Evolutionary conservation across 2,329 filamentous ascomycete species (phyloP), one percentile per base, ranked within the genome.

Genomic region (Didymosphaeria variabile): DNA sequence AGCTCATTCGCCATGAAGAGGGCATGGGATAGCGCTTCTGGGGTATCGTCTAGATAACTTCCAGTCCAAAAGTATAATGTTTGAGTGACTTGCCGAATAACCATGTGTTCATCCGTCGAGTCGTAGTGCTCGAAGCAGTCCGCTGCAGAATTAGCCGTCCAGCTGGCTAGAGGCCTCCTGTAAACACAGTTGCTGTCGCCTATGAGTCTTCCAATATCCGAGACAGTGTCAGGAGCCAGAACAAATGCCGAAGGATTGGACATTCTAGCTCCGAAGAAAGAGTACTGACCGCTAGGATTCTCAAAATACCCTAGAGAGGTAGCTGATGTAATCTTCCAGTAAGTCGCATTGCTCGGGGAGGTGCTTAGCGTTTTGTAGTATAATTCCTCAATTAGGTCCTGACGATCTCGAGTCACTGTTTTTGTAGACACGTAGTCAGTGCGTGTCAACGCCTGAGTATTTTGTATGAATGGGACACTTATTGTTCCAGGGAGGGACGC

Each of bases 261-360:
- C 42, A 57, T 44, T 10, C 58, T 42, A 10, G 51, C 6, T 2
- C 26, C 61, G 3, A 66, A 40, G 26, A 57, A 66, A 17, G 64
- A 66, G 29, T 46, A 47, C 5, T 44, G 42, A 15, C 61, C 61
- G 23, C 56, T 58, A 3, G 64, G 64, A 13, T 62, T 44, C 49
- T 66, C 61, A 36, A 66, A 66, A 51, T 66, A 66, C 12, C 64
- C 61, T 6, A 64, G 34, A 19, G 64, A 47, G 2, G 61, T 47
- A 12, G 40, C 23, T 2, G 52, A 52, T 7, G 34, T 56, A 2
- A 54, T 34, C 23, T 59, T 61, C 49, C 36, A 60, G 29, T 55
- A 59, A n/a, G 19, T 17, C 15, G 19, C 10, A 12, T 7, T 42
- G 15, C 23, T 32, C 19, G 7, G 2, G 10, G 23, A 36, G 15